Base-by-base conservation (phyloP, 352 stramenopile genomes). In the Globisporangium cederbergense region DNA sequence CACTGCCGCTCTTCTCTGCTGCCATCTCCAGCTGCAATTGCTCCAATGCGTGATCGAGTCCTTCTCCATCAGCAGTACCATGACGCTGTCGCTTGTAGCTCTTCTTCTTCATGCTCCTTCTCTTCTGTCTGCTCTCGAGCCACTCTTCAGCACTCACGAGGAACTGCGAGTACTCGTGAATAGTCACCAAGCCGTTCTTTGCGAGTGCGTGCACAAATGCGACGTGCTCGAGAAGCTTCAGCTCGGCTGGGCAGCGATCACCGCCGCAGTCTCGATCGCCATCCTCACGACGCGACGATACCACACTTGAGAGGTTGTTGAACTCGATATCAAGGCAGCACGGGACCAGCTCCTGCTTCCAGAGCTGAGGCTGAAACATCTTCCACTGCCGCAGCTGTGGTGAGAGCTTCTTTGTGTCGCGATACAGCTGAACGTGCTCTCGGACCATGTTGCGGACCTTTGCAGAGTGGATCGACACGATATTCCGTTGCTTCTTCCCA, bases 331-430 rank as follows among this genome's bases (percentile, higher is more conserved):
- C 70, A 4, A 82, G 58, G 43, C 67, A 76, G 42, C 73, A 82
- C 13, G 75, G 75, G 1, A 82, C 42, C 5, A 82, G 59, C 14
- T 78, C 62, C 13, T 66, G 46, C 61, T 73, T 78, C 75, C 75
- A 82, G 34, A 64, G 56, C 51, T 71, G 52, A 3, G 58, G 46
- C 38, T 78, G 62, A 18, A 82, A 79, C 58, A 75, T 73, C 22
- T 72, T 76, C 66, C 51, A 76, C 56, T 78, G 67, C 11, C 70
- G 72, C 32, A 82, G 58, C 51, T 75, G 58, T 0, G 64, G 42
- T 2, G 68, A 66, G 1, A 82, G 34, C 10, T 66, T 61, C 3
- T 40, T 32, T 5, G 74, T 63, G 8, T 63, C 60, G 2, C 32
- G n/a, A 49, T 58, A 73, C 9, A 72, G 45, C 11, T 60, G 60